phyloP scores from a whole-genome alignment of 1,284 basidiomycete species.

The Uromyces viciae-fabae region DNA sequence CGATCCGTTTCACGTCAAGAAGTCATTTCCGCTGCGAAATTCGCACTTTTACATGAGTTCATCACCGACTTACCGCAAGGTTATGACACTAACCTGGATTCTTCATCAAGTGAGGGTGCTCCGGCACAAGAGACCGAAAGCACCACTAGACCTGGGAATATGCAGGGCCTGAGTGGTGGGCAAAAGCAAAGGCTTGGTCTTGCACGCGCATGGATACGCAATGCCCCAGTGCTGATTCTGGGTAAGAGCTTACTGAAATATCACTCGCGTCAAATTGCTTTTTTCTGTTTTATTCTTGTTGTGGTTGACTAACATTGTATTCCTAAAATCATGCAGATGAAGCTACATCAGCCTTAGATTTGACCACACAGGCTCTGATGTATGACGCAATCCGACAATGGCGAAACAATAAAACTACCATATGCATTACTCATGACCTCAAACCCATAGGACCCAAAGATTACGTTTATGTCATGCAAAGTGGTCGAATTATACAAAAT shows the following conservation, averaged over 20 bases:
- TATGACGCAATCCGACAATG: constrained; percentile 81
- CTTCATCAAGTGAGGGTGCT: background rate
- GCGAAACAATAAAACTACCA: constrained; percentile 78
- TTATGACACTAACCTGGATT: constrained; percentile 71
- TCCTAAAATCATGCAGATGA: constrained; percentile 66
- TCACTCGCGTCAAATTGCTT: background rate
- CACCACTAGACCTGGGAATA: constrained; percentile 63
- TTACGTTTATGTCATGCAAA: constrained; percentile 86
- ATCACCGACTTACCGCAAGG: constrained; percentile 74
- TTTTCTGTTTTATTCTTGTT: background rate
- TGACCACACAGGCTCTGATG: constrained; percentile 78
- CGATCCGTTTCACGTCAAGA: constrained; percentile 64
- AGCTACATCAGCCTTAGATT: constrained; percentile 90
- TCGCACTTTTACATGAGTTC: constrained; percentile 83
- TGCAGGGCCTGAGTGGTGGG: constrained; percentile 70
- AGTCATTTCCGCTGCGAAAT: constrained; percentile 75
- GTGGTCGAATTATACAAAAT: constrained; percentile 77
- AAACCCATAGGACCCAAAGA: constrained; percentile 72
- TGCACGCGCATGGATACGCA: constrained; percentile 77
- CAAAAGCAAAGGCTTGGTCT: constrained; percentile 89
- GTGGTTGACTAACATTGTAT: background rate
- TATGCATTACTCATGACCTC: constrained; percentile 94
- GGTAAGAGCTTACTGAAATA: constrained; percentile 60
- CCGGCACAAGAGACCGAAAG: constrained; percentile 32
- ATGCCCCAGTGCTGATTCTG: constrained; percentile 85